These are phyloP conservation scores for Nigrograna mackinnonii DNA, from an alignment of 2,329 filamentous ascomycete species.

Conservation along the genomic window DNA sequence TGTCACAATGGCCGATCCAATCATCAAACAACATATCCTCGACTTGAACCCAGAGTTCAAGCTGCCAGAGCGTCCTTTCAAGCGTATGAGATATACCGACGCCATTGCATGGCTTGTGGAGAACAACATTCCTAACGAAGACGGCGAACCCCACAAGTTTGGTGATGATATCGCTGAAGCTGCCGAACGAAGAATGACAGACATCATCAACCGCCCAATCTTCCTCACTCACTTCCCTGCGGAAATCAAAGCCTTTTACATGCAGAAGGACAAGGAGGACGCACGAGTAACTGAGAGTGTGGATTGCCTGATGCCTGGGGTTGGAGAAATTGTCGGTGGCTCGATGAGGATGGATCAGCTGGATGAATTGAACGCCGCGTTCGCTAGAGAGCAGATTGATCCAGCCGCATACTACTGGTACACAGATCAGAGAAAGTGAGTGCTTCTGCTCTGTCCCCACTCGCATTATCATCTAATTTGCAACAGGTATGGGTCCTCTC, in stretches of 20 bases:
- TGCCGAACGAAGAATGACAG: slow-evolving; percentile 95
- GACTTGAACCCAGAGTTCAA: slow-evolving; percentile 90
- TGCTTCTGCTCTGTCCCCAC: slow-evolving; percentile 22
- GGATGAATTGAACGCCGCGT: slow-evolving; percentile 82
- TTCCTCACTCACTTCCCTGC: slow-evolving; percentile 96
- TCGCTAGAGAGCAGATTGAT: slow-evolving; percentile 83
- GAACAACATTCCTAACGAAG: slow-evolving; percentile 90
- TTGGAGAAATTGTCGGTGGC: slow-evolving; percentile 95
- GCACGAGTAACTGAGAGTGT: slow-evolving; percentile 88
- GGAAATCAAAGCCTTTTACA: slow-evolving; percentile 99
- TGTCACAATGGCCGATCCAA: slow-evolving; percentile 72
- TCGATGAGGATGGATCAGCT: slow-evolving; percentile 95
- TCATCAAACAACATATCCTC: slow-evolving; percentile 73
- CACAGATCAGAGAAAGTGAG: slow-evolving; percentile 92
- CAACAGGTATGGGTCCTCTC: slow-evolving; percentile 80
- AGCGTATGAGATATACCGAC: slow-evolving; percentile 92
- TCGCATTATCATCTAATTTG: neutral
- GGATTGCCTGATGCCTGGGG: slow-evolving; percentile 85
- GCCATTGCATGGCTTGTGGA: slow-evolving; percentile 93
- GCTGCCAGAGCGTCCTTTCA: slow-evolving; percentile 81
- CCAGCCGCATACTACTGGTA: slow-evolving; percentile 96
- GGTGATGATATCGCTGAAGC: slow-evolving; percentile 98
- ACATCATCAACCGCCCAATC: slow-evolving; percentile 92
- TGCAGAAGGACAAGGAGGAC: slow-evolving; percentile 85
- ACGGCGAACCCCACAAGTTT: slow-evolving; percentile 85